Conservation (phyloP, 2,329 filamentous ascomycete species). For the Beauveria varroae region DNA sequence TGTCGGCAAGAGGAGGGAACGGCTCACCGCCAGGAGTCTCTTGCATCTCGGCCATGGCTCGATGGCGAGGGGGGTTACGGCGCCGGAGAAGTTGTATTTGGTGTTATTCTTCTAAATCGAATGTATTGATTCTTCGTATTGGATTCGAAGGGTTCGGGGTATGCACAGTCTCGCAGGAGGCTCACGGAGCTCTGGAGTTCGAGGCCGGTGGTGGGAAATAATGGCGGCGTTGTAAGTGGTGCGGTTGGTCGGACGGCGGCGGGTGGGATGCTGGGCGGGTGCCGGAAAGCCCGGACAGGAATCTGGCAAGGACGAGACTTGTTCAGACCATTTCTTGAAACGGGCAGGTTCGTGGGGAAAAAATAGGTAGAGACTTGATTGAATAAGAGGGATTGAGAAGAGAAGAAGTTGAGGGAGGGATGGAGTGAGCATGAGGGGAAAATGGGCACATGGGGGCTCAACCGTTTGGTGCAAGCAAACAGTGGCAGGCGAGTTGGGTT, state of each 20-base stretch:
- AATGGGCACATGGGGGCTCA: not conserved
- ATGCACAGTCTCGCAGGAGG: not conserved
- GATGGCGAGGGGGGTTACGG: not conserved
- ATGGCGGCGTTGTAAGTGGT: not conserved
- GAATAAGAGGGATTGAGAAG: not conserved
- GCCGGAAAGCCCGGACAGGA: slow-evolving; percentile 3
- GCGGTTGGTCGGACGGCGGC: not conserved
- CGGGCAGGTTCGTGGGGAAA: not conserved
- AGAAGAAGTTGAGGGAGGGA: not conserved
- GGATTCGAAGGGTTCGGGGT: not conserved
- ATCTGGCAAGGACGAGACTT: too few species aligned
- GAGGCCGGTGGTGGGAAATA: not conserved
- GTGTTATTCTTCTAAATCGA: not conserved
- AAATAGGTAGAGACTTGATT: not conserved
- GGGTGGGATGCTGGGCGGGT: not conserved
- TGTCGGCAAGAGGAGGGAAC: slow-evolving; percentile 10
- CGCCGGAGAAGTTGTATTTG: not conserved
- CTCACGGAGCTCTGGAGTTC: not conserved
- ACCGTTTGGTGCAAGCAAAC: not conserved
- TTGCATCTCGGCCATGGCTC: slow-evolving; percentile 17
- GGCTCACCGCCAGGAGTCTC: slow-evolving; percentile 18
- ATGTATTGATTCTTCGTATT: not conserved
- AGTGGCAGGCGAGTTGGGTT: not conserved
- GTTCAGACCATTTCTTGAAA: not conserved
- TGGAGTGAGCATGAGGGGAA: not conserved